Base-by-base conservation (phyloP, 2,329 filamentous ascomycete genomes). In the Capronia coronata region DNA sequence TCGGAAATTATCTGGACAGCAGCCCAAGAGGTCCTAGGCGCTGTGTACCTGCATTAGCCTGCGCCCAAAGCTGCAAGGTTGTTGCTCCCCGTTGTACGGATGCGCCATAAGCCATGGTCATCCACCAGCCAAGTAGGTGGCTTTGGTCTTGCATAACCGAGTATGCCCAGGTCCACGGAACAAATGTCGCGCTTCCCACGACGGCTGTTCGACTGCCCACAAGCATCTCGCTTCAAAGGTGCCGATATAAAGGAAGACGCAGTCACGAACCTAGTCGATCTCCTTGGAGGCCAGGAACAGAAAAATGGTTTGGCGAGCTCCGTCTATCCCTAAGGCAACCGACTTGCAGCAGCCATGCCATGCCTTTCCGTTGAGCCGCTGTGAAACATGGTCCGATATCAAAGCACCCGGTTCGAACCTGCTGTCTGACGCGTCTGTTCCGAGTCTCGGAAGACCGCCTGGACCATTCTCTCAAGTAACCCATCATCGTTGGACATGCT, bases 1-100 rank as follows among this genome's bases (percentile, higher is more conserved):
- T 52, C 53, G 46, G 53, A 56, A 56, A 56, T 56, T 56, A 51
- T 56, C 34, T 48, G 23, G 39, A 41, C 43, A 49, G 21, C 46
- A 23, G 21, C 29, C 27, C 18, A 21, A 19, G 38, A 25, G 22
- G 34, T 40, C 27, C 23, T 27, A 19, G 38, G 38, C 21, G 8
- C 19, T 41, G 13, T 19, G 42, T 47, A 40, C 51, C 51, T 53
- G 43, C 46, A 49, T 21, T 19, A 38, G 32, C 32, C 41, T 21
- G 34, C 50, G 37, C 34, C 38, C 44, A 34, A 47, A 35, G 16
- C 32, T 30, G 45, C 48, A 37, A 27, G 30, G 48, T 35, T 44
- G 29, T 39, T 45, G 42, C 47, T 44, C 48, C 34, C 48, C 44
- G 41, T 22, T 22, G 16, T 27, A 32, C 45, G 35, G 34, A 45